Conservation (phyloP, 805 yeast species). For the Jamesozyma jinghongensis region DNA sequence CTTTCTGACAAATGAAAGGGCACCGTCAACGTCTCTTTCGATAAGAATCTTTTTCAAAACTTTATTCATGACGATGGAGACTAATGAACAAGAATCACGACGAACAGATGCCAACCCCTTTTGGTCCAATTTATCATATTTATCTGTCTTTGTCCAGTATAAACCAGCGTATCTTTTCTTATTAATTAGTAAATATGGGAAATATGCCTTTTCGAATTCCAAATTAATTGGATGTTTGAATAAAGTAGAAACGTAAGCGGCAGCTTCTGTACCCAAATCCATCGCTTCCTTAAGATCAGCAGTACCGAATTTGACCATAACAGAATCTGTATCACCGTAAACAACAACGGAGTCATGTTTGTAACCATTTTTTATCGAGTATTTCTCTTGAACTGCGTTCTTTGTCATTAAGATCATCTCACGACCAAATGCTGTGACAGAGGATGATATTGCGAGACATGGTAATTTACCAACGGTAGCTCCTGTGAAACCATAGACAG, state of each 20-base stretch:
- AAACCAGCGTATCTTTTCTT: conserved; percentile 96
- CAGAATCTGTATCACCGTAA: conserved; percentile 99
- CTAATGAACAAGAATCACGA: conserved; percentile 92
- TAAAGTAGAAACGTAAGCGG: conserved; percentile 67
- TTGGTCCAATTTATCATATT: conserved; percentile 93
- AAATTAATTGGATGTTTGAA: conserved; percentile 83
- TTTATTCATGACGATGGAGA: conserved; percentile 88
- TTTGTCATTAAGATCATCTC: conserved; percentile 93
- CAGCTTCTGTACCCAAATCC: conserved; percentile 92
- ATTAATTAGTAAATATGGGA: conserved; percentile 86
- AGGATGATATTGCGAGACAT: conserved; percentile 90
- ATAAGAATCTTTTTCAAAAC: conserved; percentile 79
- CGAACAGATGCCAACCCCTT: conserved; percentile 98
- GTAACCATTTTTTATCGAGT: conserved; percentile 73
- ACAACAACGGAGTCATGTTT: conserved; percentile 82
- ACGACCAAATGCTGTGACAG: conserved; percentile 93
- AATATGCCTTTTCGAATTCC: conserved; percentile 95
- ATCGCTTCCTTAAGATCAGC: conserved; percentile 73
- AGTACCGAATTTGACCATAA: conserved; percentile 94
- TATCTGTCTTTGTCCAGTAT: conserved; percentile 90
- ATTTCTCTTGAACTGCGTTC: conserved; percentile 69
- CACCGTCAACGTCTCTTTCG: conserved; percentile 77
- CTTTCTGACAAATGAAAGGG: conserved; percentile 74
- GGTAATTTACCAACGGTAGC: conserved; percentile 97
- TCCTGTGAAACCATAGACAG: conserved; percentile 98